Evolutionary conservation across 768 basidiomycete genomes (phyloP), one percentile per base, ranked within the genome.

Genomic region (Dentipellis fragilis): DNA sequence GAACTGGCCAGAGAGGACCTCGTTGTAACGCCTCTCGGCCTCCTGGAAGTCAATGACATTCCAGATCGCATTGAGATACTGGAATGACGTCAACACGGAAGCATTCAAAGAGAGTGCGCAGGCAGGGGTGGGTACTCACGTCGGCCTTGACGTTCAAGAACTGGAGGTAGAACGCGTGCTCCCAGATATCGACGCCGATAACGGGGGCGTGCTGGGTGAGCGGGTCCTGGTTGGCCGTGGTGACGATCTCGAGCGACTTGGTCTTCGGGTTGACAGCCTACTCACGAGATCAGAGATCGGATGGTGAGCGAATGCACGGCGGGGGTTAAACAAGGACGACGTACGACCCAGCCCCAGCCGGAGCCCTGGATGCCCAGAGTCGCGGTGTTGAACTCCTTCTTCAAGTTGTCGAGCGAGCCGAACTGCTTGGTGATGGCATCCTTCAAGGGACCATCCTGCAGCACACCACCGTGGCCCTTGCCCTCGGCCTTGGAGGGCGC

Each of bases 101-200:
- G n/a, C 10, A 42, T 7, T 12, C 36, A 47, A 21, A 37, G 52
- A 38, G 52, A 52, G 49, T 12, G 17, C 29, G 40, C 29, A 48
- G 35, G 1, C n/a, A n/a, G n/a, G n/a, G n/a, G n/a, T n/a, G n/a
- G n/a, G n/a, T n/a, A 79, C 93, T 72, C 67, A 94, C 93, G 65
- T 96, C 89, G 35, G 81, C 83, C 77, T 98, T 98, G 64, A 93
- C 89, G 65, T 94, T 94, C 75, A 88, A 79, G 75, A 90, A 93
- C 79, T 89, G 72, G 49, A 70, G 61, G 68, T 65, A 56, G 57
- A 63, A 59, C 55, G 59, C 85, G 70, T 94, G 92, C 70, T 93
- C 91, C 95, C 95, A 98, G 65, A 98, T 87, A 72, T 99, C 95
- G 61, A 98, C 85, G 36, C 96, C 96, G 67, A 99, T 81, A 66